Percentiles rank a stretch among this genome's conserved stretches.
These are phyloP conservation scores for Boletus reticuloceps DNA, from an alignment of 768 basidiomycete species.

Conservation along the genomic window DNA sequence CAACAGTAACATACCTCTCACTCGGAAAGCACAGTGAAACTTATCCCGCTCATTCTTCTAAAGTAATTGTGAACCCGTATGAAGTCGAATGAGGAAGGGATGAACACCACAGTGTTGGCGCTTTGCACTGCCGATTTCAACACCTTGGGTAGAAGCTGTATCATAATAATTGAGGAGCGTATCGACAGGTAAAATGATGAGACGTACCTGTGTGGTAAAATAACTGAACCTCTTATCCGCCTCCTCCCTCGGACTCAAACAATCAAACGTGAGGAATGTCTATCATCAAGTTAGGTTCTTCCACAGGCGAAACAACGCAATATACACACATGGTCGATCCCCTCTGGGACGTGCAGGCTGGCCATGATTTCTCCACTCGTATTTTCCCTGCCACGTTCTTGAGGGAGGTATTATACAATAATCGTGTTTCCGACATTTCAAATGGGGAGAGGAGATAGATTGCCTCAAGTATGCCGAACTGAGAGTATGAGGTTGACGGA, in stretches of 20 bases:
- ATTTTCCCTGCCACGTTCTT: constrained; percentile 87
- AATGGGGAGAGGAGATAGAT: constrained; percentile 83
- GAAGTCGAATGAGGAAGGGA: constrained; percentile 97
- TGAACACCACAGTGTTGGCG: constrained; percentile 80
- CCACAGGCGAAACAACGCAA: not conserved
- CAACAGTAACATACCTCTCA: constrained; percentile 33
- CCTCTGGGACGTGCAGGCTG: constrained; percentile 78
- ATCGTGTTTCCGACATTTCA: constrained; percentile 85
- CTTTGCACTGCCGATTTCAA: constrained; percentile 94
- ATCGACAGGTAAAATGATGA: not conserved
- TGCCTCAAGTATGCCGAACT: constrained; percentile 89
- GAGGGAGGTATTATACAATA: constrained; percentile 70
- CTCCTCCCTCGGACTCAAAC: constrained; percentile 67
- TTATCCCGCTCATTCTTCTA: constrained; percentile 64
- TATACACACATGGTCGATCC: constrained; percentile 70
- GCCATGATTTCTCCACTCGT: constrained; percentile 63
- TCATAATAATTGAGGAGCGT: not conserved
- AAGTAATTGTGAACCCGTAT: constrained; percentile 88
- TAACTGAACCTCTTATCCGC: constrained; percentile 82
- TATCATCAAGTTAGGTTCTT: constrained; percentile 27
- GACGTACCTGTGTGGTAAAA: constrained; percentile 78
- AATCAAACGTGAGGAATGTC: constrained; percentile 77
- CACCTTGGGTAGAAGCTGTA: constrained; percentile 73
- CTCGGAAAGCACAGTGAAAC: constrained; percentile 89
- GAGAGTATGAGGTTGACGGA: not conserved